phyloP scores from a whole-genome alignment of 345 rosid genomes.

The Excoecaria cochinchinensis region DNA sequence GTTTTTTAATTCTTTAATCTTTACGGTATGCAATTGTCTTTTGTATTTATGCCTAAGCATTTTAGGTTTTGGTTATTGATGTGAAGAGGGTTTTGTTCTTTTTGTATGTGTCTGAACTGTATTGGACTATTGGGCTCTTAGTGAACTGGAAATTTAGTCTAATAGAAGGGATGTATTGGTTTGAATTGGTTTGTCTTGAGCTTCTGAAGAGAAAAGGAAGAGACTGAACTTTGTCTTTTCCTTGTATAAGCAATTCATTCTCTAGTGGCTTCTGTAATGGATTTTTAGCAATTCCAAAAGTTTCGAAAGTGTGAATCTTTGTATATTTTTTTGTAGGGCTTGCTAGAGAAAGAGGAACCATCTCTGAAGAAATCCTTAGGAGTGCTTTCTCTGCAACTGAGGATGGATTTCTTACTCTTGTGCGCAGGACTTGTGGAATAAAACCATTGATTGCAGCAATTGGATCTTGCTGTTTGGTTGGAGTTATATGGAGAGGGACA shows the following conservation, averaged over 20 bases:
- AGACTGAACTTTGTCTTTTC: too few relatives aligned
- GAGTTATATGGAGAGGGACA: slow-evolving; percentile 79
- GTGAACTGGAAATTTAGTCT: background rate
- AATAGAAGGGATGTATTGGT: background rate
- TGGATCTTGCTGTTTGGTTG: slow-evolving; percentile 93
- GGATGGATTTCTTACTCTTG: slow-evolving; percentile 87
- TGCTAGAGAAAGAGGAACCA: slow-evolving; percentile 52
- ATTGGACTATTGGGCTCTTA: background rate
- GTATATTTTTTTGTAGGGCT: slow-evolving; percentile 43
- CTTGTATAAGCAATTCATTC: background rate
- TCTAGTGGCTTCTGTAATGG: slow-evolving; percentile 7
- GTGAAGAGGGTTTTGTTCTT: background rate
- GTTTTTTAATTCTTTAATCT: background rate
- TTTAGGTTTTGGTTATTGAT: slow-evolving; percentile 1
- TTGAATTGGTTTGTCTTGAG: background rate
- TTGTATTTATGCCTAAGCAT: background rate
- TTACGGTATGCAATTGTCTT: background rate
- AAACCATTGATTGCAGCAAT: slow-evolving; percentile 83
- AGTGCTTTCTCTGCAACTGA: slow-evolving; percentile 79
- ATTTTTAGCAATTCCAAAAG: background rate
- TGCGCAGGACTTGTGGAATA: slow-evolving; percentile 57
- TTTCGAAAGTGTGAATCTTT: background rate
- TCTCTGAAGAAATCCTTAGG: slow-evolving; percentile 70
- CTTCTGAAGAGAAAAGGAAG: background rate
- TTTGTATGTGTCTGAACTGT: background rate